Base-by-base conservation (phyloP, 2,329 filamentous ascomycete genomes). In the Xylariaceae sp. region DNA sequence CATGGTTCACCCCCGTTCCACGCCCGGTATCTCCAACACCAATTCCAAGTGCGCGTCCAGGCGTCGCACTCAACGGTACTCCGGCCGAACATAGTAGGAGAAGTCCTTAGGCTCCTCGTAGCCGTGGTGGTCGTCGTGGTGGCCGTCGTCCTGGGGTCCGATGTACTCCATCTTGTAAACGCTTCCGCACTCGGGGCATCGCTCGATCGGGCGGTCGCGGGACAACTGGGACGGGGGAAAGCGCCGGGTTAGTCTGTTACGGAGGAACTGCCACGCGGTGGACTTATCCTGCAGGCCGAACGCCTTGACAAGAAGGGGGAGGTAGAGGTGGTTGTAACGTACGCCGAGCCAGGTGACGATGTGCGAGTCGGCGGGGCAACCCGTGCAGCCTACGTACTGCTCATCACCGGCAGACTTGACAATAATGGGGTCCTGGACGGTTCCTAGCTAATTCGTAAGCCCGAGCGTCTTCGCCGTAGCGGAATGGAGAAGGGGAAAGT, bases 81-180 rank as follows among this genome's bases (percentile, higher is more conserved):
- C 85, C 58, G 92, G 90, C 83, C 89, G 91, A 77, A 99, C 85
- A 76, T 83, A 97, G 80, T 99, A 89, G 75, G 90, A 90, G 72
- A 97, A 92, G 67, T 89, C 96, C 87, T 96, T 96, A 72, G 91
- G 89, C 77, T 95, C 90, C 74, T 86, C 83, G 71, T 84, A 80
- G 70, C 83, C 83, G 69, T 84, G 80, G 68, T 79, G 74, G 71
- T 80, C 76, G 65, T 77, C 70, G 65, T 77, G 5, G 71, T 54
- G 82, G 67, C 79, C 75, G 71, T 92, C 86, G 63, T 94, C 88
- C 70, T 85, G 73, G 48, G 91, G 85, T 58, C 94, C 94, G 63
- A 96, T 77, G 75, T 96, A 99, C 72, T 96, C 87, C 89, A 97
- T 94, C 86, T 96, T 95, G 81, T 95, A 92, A 65, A 94, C 89